phyloP scores from a whole-genome alignment of 495 filamentous ascomycete species.

The Neurospora tetraspora region DNA sequence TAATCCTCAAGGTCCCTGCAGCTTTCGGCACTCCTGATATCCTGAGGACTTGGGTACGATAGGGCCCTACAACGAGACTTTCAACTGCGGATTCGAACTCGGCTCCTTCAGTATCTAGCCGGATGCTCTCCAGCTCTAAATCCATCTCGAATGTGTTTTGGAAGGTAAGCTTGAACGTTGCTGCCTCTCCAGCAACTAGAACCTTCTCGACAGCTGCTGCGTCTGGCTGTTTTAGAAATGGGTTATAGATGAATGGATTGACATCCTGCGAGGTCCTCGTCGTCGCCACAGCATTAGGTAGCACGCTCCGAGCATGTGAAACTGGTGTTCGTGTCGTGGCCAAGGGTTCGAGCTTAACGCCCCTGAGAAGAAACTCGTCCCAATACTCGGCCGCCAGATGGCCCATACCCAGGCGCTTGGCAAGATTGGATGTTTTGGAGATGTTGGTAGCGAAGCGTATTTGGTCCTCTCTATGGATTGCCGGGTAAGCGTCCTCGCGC shows the following conservation, averaged over 20 bases:
- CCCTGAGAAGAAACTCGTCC: constrained; percentile 89
- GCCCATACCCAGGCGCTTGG: constrained; percentile 59
- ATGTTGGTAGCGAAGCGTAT: constrained; percentile 71
- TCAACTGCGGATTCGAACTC: constrained; percentile 56
- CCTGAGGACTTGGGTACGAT: constrained; percentile 67
- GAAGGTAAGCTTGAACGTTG: constrained; percentile 66
- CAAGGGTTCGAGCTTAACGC: constrained; percentile 53
- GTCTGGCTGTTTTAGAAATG: constrained; percentile 62
- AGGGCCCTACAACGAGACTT: constrained; percentile 61
- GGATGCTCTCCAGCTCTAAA: constrained; percentile 72
- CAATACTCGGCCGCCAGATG: constrained; percentile 77
- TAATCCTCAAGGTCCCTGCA: constrained; percentile 60
- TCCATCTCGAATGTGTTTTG: constrained; percentile 95
- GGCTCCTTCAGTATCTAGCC: constrained; percentile 60
- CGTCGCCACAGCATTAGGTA: constrained; percentile 46
- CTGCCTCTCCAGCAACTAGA: constrained; percentile 65
- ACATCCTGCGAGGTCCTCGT: constrained; percentile 46
- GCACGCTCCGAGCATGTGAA: constrained; percentile 58
- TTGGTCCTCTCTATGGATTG: constrained; percentile 74
- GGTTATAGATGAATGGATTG: constrained; percentile 88
- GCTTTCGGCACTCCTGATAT: constrained; percentile 57
- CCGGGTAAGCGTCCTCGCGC: constrained; percentile 49
- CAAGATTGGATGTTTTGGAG: constrained; percentile 65
- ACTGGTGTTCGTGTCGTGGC: constrained; percentile 46
- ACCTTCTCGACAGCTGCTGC: constrained; percentile 48